Base-by-base conservation (phyloP, 2,329 filamentous ascomycete genomes). In the Aspergillus jensenii region DNA sequence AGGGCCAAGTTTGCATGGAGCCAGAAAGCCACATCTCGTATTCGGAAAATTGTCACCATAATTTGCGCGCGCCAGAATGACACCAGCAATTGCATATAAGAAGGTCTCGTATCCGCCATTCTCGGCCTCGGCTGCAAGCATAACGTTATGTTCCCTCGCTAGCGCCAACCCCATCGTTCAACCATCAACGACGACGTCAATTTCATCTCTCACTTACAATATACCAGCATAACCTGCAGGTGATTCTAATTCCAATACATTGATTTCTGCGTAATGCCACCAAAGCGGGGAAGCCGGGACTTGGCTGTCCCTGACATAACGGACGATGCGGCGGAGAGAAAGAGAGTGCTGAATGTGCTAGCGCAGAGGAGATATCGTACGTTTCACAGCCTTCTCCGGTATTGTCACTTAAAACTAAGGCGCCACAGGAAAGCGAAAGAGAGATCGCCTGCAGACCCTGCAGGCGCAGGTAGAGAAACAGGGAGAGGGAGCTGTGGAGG, bases 281-380 rank as follows among this genome's bases (percentile, higher is more conserved):
- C 19, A 14, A 55, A 49, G 45, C 52, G 52, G 7, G 23, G 17
- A 21, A 41, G 25, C 11, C 23, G 39, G 19, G 33, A 56, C 17
- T 37, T 61, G 15, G 44, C 49, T 1, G 48, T 61, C 14, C 61
- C 59, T 2, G 56, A 58, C 45, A 55, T 63, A 45, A 56, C 56
- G 15, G 73, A 83, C 21, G 76, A 84, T 69, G 79, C 82, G 1
- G 72, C 76, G 3, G 82, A 84, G 68, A 74, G 82, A 21, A 85
- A 84, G 66, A 74, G 82, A 11, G 74, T 83, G 1, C 61, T 84
- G 21, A 84, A 84, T 55, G 79, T 84, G 9, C 68, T 85, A 37
- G 82, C 82, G 1, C 82, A 84, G 59, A 75, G 82, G 46, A 74
- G 82, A 72, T 85, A 84, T 55, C 73, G 72, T 69, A 58, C 19